Base-by-base conservation (phyloP, 441 rosid genomes). In the Gossypium schwendimanii region DNA sequence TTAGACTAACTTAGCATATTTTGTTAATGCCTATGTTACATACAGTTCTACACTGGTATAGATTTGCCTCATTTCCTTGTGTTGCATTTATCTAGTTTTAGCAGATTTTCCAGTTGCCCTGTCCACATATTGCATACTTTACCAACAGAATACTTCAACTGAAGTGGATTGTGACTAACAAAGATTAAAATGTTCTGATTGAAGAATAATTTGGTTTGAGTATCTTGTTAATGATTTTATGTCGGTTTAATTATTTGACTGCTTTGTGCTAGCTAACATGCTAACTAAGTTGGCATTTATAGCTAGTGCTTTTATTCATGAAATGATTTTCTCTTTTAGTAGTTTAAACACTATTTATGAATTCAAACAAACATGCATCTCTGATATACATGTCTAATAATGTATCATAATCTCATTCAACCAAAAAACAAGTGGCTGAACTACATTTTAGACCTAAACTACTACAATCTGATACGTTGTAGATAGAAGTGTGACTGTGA, bases 81-180 rank as follows among this genome's bases (percentile, higher is more conserved):
- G 39, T 66, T 44, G 17, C n/a, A 7, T 64, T 21, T 66, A 64
- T 47, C 70, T 66, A 47, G 70, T 6, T 66, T 45, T 65, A 23
- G 11, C 47, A 6, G 36, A 23, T 64, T 45, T 64, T 45, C 33
- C 39, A 3, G 20, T 24, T 44, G 33, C 20, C 55, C 14, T 2
- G 49, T n/a, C 44, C 12, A 63, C 47, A 62, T 31, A 3, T 66
- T 64, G 24, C 70, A 47, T 14, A 3, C n/a, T 7, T 33, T 53
- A n/a, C 49, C 57, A 47, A n/a, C 57, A 24, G 55, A 47, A 24
- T 66, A 47, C 57, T 24, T 24, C 12, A 66, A 24, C 14, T 0
- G 0, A 47, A 8, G 39, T 24, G 55, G 21, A 66, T 10, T 66
- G 23, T 66, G 23, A 24, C 47, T 49, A 47, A 24, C 3, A 28